phyloP scores from a whole-genome alignment of 2,329 filamentous ascomycete species.

The Epichloe uncinata region DNA sequence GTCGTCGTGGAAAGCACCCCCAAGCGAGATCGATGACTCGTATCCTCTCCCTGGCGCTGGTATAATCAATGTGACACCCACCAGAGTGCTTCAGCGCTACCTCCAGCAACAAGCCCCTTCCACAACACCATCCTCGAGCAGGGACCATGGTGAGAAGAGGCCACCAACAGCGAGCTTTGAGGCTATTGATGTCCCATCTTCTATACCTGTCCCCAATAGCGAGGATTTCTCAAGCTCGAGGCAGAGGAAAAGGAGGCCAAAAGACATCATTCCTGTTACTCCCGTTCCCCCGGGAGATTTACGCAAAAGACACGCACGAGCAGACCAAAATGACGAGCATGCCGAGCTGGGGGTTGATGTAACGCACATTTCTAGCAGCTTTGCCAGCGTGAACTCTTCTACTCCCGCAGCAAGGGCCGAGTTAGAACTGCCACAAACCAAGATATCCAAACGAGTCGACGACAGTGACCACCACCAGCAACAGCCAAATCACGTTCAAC shows the following conservation, averaged over 20 bases:
- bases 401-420: slow-evolving; percentile 11
- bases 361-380: slow-evolving; percentile 22
- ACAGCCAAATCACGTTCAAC: slow-evolving; percentile 4
- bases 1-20: slow-evolving; percentile 26
- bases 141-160: background rate
- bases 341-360: slow-evolving; percentile 10
- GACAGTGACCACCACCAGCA: slow-evolving; percentile 6
- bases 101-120: slow-evolving; percentile 22
- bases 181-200: slow-evolving; percentile 13
- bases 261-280: slow-evolving; percentile 15
- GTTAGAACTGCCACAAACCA: slow-evolving; percentile 18
- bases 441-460: slow-evolving; percentile 13
- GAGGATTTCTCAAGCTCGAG: background rate
- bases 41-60: slow-evolving; percentile 26
- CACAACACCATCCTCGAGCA: slow-evolving; percentile 2
- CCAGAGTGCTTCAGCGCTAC: slow-evolving; percentile 35
- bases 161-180: background rate
- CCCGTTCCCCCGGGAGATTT: slow-evolving; percentile 3
- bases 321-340: background rate
- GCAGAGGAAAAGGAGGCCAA: background rate
- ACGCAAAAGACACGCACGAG: background rate
- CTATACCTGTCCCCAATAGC: slow-evolving; percentile 8
- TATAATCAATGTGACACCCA: slow-evolving; percentile 28
- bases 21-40: slow-evolving; percentile 42
- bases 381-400: slow-evolving; percentile 9